Percentiles rank a stretch among this genome's conserved stretches.
phyloP scores from a whole-genome alignment of 1,284 basidiomycete species.

The Ganoderma lingzhi region DNA sequence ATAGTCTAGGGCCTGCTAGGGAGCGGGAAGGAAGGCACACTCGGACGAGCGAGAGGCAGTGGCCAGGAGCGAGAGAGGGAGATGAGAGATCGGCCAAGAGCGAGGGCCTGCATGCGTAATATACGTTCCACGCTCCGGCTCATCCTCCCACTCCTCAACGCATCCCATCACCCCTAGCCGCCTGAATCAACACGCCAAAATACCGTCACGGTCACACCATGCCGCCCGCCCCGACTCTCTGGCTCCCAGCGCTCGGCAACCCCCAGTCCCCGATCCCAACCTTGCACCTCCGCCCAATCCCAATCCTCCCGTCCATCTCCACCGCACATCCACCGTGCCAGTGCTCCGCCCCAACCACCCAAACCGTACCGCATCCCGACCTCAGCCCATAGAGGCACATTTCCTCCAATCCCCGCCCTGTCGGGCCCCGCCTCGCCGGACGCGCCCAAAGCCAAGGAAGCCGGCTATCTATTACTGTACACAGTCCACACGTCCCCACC shows the following conservation, averaged over 20 bases:
- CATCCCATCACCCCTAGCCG: conserved; percentile 8
- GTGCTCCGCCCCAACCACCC: neutral
- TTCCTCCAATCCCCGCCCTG: neutral
- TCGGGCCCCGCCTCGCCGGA: neutral
- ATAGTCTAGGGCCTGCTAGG: conserved; percentile 17
- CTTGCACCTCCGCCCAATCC: neutral
- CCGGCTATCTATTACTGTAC: conserved; percentile 5
- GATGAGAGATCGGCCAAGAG: conserved; percentile 30
- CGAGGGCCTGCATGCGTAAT: conserved; percentile 27
- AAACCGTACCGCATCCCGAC: neutral
- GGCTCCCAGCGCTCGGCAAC: conserved; percentile 13
- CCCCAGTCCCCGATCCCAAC: conserved; percentile 15
- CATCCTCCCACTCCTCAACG: conserved; percentile 17
- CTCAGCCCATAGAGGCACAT: neutral
- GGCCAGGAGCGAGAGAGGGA: conserved; percentile 16
- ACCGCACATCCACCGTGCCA: neutral
- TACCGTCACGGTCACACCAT: neutral
- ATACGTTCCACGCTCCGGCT: conserved; percentile 25
- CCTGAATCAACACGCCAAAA: neutral
- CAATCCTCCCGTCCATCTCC: conserved; percentile 6
- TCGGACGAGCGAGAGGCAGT: conserved; percentile 12
- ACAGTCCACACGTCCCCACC: neutral
- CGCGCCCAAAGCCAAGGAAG: neutral
- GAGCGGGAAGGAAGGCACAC: conserved; percentile 11
- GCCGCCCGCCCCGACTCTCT: conserved; percentile 11